These are phyloP conservation scores for Verbena officinalis DNA, from an alignment of 257 asterid genomes.

Conservation along the genomic window DNA sequence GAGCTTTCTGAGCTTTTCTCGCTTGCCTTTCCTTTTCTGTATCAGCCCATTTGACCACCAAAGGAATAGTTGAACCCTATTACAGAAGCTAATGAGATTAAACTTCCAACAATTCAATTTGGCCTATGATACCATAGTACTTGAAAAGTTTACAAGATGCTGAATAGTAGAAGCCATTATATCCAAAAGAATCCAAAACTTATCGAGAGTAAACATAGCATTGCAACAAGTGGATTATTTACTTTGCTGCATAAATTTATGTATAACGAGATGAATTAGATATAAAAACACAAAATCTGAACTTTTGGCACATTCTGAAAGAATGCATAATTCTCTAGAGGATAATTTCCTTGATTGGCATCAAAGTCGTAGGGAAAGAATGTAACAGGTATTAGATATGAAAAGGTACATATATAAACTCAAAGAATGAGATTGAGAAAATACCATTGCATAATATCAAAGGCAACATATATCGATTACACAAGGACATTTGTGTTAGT, in stretches of 20 bases:
- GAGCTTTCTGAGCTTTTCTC: constrained; percentile 85
- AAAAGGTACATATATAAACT: constrained; percentile 16
- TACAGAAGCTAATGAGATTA: constrained; percentile 22
- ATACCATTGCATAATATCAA: not conserved
- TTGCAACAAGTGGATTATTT: constrained; percentile 16
- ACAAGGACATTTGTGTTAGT: not conserved
- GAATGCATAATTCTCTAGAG: no score
- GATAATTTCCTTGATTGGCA: no score
- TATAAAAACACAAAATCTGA: not conserved
- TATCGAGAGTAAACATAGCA: not conserved
- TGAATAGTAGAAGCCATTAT: constrained; percentile 9
- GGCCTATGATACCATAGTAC: not conserved
- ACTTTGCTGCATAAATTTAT: constrained; percentile 19
- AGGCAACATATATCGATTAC: not conserved
- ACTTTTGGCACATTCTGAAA: not conserved
- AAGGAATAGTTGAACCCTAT: constrained; percentile 85
- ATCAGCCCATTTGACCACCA: constrained; percentile 99
- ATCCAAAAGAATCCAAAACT: not conserved
- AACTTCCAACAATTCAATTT: constrained; percentile 17
- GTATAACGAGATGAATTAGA: constrained; percentile 10
- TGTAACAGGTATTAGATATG: constrained; percentile 4
- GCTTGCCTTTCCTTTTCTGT: constrained; percentile 95
- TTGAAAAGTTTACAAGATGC: constrained; percentile 4
- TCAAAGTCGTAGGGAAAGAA: not conserved
- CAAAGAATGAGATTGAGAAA: constrained; percentile 17